Percentiles rank a stretch among this genome's conserved stretches.
phyloP scores from a whole-genome alignment of 805 yeast species.

The Metschnikowia noctiluminum region DNA sequence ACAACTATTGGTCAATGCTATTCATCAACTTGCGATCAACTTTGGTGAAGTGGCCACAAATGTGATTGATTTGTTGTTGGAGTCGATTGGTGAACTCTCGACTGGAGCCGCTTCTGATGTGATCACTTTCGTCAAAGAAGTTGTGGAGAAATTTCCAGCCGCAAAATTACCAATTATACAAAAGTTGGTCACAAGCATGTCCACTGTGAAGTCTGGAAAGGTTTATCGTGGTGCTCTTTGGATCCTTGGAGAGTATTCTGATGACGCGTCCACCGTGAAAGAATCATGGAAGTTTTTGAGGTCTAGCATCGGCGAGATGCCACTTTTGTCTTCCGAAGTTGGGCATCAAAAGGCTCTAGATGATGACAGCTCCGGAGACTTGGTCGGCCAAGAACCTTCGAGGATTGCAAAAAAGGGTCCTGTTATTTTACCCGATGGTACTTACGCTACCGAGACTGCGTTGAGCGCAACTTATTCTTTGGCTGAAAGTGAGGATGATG shows the following conservation, averaged over 20 bases:
- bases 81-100: conserved; percentile 80
- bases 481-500: conserved; percentile 44
- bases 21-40: conserved; percentile 82
- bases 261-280: conserved; percentile 68
- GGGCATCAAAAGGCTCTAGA: conserved; percentile 31
- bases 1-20: conserved; percentile 81
- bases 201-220: conserved; percentile 75
- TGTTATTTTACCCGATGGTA: conserved; percentile 94
- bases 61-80: conserved; percentile 85
- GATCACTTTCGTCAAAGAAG: conserved; percentile 88
- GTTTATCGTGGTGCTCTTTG: conserved; percentile 92
- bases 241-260: conserved; percentile 91
- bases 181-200: conserved; percentile 61
- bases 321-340: conserved; percentile 74
- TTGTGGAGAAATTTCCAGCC: conserved; percentile 85
- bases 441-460: conserved; percentile 94
- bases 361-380: conserved; percentile 17
- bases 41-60: conserved; percentile 89
- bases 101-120: conserved; percentile 86
- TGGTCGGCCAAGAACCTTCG: not conserved
- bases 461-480: conserved; percentile 45
- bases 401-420: conserved; percentile 52
- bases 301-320: conserved; percentile 82
- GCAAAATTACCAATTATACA: conserved; percentile 62
- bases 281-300: conserved; percentile 86